Evolutionary conservation across 1,139 yeast genomes (phyloP).

Genomic region (Candida neerlandica): DNA sequence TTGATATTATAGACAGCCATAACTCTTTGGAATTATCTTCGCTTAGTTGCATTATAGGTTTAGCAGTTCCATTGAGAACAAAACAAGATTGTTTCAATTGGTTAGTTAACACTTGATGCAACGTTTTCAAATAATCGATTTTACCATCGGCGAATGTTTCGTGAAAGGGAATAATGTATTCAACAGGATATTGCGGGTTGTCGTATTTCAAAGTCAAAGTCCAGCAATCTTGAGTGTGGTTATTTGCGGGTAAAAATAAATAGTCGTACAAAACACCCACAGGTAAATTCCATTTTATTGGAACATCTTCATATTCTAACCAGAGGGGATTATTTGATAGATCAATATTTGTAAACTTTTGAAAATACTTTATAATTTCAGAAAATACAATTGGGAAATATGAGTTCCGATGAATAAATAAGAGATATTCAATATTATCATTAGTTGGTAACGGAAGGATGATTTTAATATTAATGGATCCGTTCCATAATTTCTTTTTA

Average conservation of each 20-base stretch:
- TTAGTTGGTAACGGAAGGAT: constrained; percentile 17
- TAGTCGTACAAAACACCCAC: constrained; percentile 70
- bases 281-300: constrained; percentile 80
- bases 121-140: constrained; percentile 26
- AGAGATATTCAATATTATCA: constrained; percentile 24
- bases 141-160: constrained; percentile 7
- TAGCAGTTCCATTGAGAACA: constrained; percentile 72
- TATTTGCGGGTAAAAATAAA: constrained; percentile 27
- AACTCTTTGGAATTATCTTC: constrained; percentile 57
- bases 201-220: constrained; percentile 43
- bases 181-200: constrained; percentile 47
- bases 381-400: constrained; percentile 58
- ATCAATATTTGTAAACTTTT: constrained; percentile 22
- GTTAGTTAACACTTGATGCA: constrained; percentile 66
- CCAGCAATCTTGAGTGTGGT: constrained; percentile 40
- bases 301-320: constrained; percentile 67
- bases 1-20: constrained; percentile 55
- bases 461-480: constrained; percentile 50
- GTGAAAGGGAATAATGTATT: constrained; percentile 51
- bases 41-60: constrained; percentile 73
- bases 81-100: constrained; percentile 80
- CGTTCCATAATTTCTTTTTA: constrained; percentile 54
- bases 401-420: constrained; percentile 44
- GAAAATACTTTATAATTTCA: constrained; percentile 45
- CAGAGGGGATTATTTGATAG: constrained; percentile 45